Percentiles rank a stretch among this genome's conserved stretches.
Evolutionary conservation across 345 rosid genomes (phyloP).

Genomic region (Trapa bicornis): DNA sequence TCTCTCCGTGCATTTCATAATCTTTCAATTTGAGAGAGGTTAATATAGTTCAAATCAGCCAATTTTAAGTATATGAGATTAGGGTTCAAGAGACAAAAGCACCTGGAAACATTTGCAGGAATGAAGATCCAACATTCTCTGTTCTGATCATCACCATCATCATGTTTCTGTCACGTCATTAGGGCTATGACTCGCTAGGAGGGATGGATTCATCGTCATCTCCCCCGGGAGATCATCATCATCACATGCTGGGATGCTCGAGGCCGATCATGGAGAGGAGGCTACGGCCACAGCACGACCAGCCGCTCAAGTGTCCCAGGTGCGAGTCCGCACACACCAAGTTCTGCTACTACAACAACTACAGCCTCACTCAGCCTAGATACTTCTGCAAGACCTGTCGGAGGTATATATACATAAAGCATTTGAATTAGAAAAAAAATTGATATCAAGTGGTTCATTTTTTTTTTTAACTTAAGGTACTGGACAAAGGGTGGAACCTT

Average conservation of each 20-base stretch:
- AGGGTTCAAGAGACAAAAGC: background rate
- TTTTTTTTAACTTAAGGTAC: conserved; percentile 20
- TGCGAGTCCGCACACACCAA: conserved; percentile 91
- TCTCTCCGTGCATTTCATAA: too few species aligned
- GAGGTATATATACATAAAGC: conserved; percentile 13
- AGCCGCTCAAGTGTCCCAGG: conserved; percentile 85
- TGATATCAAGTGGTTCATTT: too few species aligned
- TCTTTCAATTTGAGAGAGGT: too few species aligned
- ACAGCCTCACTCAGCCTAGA: conserved; percentile 93
- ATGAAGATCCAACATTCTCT: background rate
- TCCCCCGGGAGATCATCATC: conserved; percentile 41
- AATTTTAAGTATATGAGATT: background rate
- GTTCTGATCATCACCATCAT: background rate
- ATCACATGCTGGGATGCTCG: conserved; percentile 51
- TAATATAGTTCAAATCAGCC: too few species aligned
- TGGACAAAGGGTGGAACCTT: conserved; percentile 98
- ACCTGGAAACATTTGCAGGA: background rate
- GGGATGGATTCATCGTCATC: conserved; percentile 68
- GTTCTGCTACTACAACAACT: conserved; percentile 96
- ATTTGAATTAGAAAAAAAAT: too few species aligned
- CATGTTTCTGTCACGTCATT: background rate
- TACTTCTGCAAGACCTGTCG: conserved; percentile 97
- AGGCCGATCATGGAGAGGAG: conserved; percentile 87
- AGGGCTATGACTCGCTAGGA: conserved; percentile 32
- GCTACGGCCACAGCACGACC: conserved; percentile 85